phyloP scores from a whole-genome alignment of 192 early-diverging fungal genomes.

The Backusella mclennaniae region DNA sequence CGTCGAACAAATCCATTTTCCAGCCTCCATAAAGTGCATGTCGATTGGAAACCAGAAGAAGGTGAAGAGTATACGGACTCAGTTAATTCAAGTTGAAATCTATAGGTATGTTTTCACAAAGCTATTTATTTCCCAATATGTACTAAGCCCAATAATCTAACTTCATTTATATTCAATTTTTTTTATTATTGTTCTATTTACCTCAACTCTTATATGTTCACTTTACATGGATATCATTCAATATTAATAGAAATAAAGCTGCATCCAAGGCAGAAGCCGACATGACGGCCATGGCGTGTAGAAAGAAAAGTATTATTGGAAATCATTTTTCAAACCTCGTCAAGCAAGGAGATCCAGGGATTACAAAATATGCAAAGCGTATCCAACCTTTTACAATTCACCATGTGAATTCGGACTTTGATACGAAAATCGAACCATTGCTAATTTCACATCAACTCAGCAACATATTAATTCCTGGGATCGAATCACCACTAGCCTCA shows the following conservation, averaged over 20 bases:
- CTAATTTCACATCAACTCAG: constrained; percentile 14
- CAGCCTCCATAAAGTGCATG: constrained; percentile 14
- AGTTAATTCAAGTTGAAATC: constrained; percentile 29
- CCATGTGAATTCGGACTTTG: background rate
- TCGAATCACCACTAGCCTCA: constrained; percentile 26
- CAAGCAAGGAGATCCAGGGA: background rate
- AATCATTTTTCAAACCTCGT: background rate
- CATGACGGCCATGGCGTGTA: background rate
- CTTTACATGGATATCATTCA: background rate
- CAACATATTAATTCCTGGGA: background rate
- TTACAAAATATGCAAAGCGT: constrained; percentile 20
- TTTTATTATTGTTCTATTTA: background rate
- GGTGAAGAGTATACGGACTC: constrained; percentile 23
- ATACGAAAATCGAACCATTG: constrained; percentile 12
- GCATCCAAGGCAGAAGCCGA: constrained; percentile 4
- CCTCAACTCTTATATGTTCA: background rate
- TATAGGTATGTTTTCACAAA: constrained; percentile 24
- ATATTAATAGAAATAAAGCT: background rate
- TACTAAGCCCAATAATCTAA: background rate
- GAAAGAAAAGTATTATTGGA: background rate
- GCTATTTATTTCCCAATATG: background rate
- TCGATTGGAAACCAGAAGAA: constrained; percentile 16
- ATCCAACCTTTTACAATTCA: constrained; percentile 20
- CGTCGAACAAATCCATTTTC: constrained; percentile 21
- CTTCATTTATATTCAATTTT: background rate